Base-by-base conservation (phyloP, 1,284 basidiomycete genomes). In the Cryptococcus maquisensis region DNA sequence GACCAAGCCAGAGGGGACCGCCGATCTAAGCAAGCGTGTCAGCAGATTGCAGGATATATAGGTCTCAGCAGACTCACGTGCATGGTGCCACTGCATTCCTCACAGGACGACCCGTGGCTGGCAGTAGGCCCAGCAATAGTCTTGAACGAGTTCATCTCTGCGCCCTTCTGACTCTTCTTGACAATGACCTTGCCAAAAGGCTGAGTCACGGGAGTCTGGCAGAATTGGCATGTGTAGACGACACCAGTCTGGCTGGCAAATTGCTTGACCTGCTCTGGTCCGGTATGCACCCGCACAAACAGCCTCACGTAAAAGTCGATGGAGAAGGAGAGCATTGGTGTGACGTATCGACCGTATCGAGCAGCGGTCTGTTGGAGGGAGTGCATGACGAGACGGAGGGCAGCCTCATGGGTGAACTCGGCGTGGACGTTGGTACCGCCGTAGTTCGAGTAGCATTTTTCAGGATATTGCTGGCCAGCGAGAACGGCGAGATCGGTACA, bases 231-330 rank as follows among this genome's bases (percentile, higher is more conserved):
- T 41, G 90, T 79, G 70, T 90, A 92, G 63, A 87, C 90, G 6
- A 83, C 80, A 1, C 90, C 86, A 3, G 86, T 76, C 47, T 65
- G 61, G 51, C 63, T 67, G 23, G 87, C 80, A 3, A 84, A 77
- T 59, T 84, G 86, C 76, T 99, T 98, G 36, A 95, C 93, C 71
- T 93, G 86, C n/a, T 86, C 78, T 0, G 92, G 86, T 1, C 85
- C 81, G 0, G 85, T 82, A 60, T 84, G 79, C 4, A 99, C 80
- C 15, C 86, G 84, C 10, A 98, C 84, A 69, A 98, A 99, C 15
- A 98, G 73, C 7, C 96, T 87, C 24, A 97, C 86, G 73, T 99
- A 98, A 72, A 98, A 99, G 71, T 98, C 96, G 71, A 99, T 97
- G 12, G 91, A 95, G 37, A 99, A 81, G 0, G 88, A 93, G 7